Evolutionary conservation across 768 basidiomycete genomes (phyloP).

Genomic region (Suillus cothurnatus): DNA sequence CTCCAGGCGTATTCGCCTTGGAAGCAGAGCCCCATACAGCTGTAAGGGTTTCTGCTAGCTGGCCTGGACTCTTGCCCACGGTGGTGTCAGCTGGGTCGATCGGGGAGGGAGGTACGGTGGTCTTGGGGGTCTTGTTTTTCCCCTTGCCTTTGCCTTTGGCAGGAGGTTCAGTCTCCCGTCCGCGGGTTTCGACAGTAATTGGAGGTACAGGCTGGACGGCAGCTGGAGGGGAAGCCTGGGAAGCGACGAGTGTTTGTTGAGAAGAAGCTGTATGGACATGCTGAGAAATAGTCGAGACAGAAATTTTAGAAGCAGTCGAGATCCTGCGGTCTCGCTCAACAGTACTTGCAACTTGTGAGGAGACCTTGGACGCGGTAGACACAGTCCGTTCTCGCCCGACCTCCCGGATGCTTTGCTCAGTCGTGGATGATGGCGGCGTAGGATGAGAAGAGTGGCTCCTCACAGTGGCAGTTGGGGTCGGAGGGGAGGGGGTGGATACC

Average conservation of each 20-base stretch:
- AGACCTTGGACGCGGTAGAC: constrained; percentile 29
- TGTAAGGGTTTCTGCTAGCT: constrained; percentile 44
- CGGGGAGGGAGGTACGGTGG: constrained; percentile 28
- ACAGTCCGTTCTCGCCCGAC: constrained; percentile 25
- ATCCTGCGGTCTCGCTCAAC: constrained; percentile 29
- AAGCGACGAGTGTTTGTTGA: constrained; percentile 19
- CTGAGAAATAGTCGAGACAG: constrained; percentile 35
- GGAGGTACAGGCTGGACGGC: neutral
- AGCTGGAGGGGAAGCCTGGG: neutral
- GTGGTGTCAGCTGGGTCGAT: constrained; percentile 39
- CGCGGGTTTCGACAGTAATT: constrained; percentile 9
- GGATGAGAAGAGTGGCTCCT: constrained; percentile 10
- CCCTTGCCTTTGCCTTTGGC: constrained; percentile 25
- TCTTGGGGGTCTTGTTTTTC: constrained; percentile 19
- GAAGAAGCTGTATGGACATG: neutral
- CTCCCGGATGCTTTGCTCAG: constrained; percentile 25
- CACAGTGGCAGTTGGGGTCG: constrained; percentile 13
- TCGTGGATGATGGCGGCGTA: neutral
- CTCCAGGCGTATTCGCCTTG: constrained; percentile 29
- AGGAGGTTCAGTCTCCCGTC: constrained; percentile 19
- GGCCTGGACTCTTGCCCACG: constrained; percentile 40
- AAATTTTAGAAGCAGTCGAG: constrained; percentile 37
- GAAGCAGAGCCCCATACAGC: constrained; percentile 51
- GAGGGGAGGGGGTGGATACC: constrained; percentile 10
- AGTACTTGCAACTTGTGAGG: constrained; percentile 21